Base-by-base conservation (phyloP, 805 yeast genomes). In the Yarrowia deformans region DNA sequence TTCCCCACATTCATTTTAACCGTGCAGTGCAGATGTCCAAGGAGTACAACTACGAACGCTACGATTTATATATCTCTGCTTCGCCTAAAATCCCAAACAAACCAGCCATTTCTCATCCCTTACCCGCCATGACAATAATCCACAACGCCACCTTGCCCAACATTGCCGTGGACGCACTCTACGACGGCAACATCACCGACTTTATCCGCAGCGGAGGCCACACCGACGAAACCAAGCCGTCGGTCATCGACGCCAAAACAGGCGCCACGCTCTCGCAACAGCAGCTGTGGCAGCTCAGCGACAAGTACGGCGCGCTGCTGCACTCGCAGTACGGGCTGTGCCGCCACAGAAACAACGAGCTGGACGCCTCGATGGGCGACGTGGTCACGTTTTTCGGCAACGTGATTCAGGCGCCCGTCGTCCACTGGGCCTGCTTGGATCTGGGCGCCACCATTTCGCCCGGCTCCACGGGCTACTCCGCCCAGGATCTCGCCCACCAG, bases 401-500 rank as follows among this genome's bases (percentile, higher is more conserved):
- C 48, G 56, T 63, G 56, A 48, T 49, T n/a, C 23, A n/a, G 8
- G 68, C 68, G 2, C 68, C 68, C 1, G 46, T 49, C 1, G 48
- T 63, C 16, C 68, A 63, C 23, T 63, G 68, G 68, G 68, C 56
- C 3, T 37, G 56, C 23, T 29, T 63, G 13, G 68, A 63, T 16
- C 48, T 63, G 8, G 68, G 68, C 23, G 68, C 68, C 9, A 48
- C 68, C 18, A 39, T 63, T 32, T 48, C 68, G 3, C 56, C 68
- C n/a, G 68, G 48, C 9, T 63, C 68, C 10, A 48, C 48, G 6
- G 68, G 56, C n/a, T 63, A 48, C 32, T 48, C 68, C 12, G 48
- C 68, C 12, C 48, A 23, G 56, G 68, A 63, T 37, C 55, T 63
- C 23, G 68, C 68, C 13, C 68, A 63, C 39, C 68, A 63, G 68